Base-by-base conservation (phyloP, 306 rosid species). In the Trichosanthes truncata region DNA sequence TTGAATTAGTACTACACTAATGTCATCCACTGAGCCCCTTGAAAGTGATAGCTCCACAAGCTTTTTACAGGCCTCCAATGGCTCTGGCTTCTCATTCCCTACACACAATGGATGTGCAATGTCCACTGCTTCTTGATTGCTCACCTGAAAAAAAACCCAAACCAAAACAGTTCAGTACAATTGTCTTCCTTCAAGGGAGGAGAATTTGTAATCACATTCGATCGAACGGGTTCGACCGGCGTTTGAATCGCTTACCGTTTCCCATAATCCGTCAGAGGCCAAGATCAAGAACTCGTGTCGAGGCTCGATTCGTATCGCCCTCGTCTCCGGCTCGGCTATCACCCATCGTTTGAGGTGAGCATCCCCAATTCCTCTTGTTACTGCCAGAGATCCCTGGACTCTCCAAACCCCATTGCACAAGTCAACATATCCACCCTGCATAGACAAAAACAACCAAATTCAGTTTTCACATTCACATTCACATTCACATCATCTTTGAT, bases 211-310 rank as follows among this genome's bases (percentile, higher is more conserved):
- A 21, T 56, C 9, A 56, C 1, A 43, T 43, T 43, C 14, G 48
- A 8, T 41, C 11, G 46, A 59, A 1, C 3, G 65, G 17, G n/a
- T n/a, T n/a, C n/a, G n/a, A n/a, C n/a, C n/a, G n/a, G n/a, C n/a
- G 62, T n/a, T n/a, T 8, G 4, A 56, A 56, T 56, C 7, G 66
- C 46, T 63, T 86, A 94, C 97, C 93, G 88, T 95, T 83, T 95
- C 99, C 99, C 99, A 95, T 79, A 95, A 85, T 69, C 99, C 99
- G 31, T 95, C 99, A 0, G 99, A 95, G 80, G 97, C 99, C 83
- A 95, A 83, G 80, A 95, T 90, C 79, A 95, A 62, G 80, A 95
- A 90, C 87, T 95, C 99, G 63, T 91, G 88, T 41, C 89, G 89
- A 31, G 93, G 87, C 83, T 85, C 83, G 74, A 95, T 87, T n/a